Evolutionary conservation across 148 eudicot species (phyloP).

Genomic region (Rhododendron molle): DNA sequence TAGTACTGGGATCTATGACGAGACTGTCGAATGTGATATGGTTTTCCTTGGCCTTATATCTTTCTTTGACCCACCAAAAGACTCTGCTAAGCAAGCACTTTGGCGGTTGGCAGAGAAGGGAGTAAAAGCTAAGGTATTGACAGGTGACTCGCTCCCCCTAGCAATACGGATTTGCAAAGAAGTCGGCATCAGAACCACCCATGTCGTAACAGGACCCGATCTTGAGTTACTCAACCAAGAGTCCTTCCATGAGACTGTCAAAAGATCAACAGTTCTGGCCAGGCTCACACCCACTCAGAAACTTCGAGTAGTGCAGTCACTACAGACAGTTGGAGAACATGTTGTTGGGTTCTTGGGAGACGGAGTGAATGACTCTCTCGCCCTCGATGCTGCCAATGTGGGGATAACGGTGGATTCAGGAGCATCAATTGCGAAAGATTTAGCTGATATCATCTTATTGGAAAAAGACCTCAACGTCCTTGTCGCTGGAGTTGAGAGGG

Average conservation of each 20-base stretch:
- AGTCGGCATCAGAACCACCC: conserved; percentile 43
- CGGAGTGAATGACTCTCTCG: conserved; percentile 48
- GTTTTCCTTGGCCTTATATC: conserved; percentile 42
- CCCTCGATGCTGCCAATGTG: conserved; percentile 45
- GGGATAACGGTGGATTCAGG: conserved; percentile 52
- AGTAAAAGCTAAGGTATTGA: conserved; percentile 47
- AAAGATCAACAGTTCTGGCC: conserved; percentile 40
- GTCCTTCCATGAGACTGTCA: conserved; percentile 40
- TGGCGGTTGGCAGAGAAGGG: conserved; percentile 46
- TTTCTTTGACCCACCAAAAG: conserved; percentile 50
- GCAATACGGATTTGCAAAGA: conserved; percentile 49
- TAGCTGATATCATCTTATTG: conserved; percentile 42
- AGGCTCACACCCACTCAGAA: conserved; percentile 51
- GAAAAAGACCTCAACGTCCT: conserved; percentile 54
- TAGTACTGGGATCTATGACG: conserved; percentile 13
- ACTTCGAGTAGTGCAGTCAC: conserved; percentile 40
- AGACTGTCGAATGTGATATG: conserved; percentile 30
- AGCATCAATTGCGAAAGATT: conserved; percentile 39
- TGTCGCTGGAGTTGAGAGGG: conserved; percentile 44
- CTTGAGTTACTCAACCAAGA: conserved; percentile 37
- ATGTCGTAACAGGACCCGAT: conserved; percentile 40
- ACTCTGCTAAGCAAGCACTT: conserved; percentile 48
- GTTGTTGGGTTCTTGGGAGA: conserved; percentile 51
- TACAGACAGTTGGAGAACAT: conserved; percentile 37
- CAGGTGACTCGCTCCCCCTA: conserved; percentile 43